Evolutionary conservation across 2,329 filamentous ascomycete genomes (phyloP).

Genomic region (Zopfia rhizophila): DNA sequence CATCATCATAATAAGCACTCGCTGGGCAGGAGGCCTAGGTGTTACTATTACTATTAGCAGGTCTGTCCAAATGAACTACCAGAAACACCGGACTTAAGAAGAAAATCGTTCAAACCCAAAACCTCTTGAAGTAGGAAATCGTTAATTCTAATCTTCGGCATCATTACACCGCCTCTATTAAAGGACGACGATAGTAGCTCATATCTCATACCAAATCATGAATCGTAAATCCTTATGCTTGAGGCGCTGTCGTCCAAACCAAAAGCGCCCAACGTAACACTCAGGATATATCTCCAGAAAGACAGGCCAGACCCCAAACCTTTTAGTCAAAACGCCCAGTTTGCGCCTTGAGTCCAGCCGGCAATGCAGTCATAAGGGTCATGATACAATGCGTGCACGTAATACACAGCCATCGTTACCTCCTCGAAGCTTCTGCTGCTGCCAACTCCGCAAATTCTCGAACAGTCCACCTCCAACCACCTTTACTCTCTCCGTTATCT

Average conservation of each 20-base stretch:
- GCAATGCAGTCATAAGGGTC: conserved; percentile 45
- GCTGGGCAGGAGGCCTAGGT: too few species aligned
- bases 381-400: conserved; percentile 33
- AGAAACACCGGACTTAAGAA: conserved; percentile 22
- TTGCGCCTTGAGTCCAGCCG: conserved; percentile 30
- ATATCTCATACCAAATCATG: conserved; percentile 28
- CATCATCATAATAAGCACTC: too few species aligned
- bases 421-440: conserved; percentile 19
- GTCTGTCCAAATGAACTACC: conserved; percentile 8
- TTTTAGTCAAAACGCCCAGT: conserved; percentile 36
- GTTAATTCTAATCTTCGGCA: conserved; percentile 27
- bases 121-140: conserved; percentile 16
- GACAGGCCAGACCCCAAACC: conserved; percentile 36
- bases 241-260: conserved; percentile 38
- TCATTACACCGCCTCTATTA: conserved; percentile 9
- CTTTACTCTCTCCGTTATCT: conserved; percentile 54
- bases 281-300: conserved; percentile 44
- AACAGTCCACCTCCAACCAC: conserved; percentile 81
- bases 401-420: conserved; percentile 12
- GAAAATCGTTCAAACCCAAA: conserved; percentile 21
- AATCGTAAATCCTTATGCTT: conserved; percentile 50
- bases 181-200: conserved; percentile 23
- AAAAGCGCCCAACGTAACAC: conserved; percentile 45
- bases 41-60: conserved; percentile 5
- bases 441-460: conserved; percentile 54